These are phyloP conservation scores for Ananas comosus DNA, from an alignment of 176 grass and related monocot genomes.

Conservation along the genomic window DNA sequence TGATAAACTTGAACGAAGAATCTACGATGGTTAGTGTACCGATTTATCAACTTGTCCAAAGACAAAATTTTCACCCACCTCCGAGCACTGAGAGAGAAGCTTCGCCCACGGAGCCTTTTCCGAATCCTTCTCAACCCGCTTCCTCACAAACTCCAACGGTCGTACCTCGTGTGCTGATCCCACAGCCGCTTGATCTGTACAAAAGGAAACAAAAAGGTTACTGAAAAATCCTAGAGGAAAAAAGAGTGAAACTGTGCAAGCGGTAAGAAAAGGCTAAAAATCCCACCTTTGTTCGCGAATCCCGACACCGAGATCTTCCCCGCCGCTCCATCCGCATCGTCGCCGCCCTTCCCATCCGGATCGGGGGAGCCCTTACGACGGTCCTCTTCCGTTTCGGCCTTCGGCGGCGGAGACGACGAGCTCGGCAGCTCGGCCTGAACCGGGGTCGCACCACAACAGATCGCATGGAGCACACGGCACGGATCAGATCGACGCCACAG, in stretches of 20 bases:
- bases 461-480: slow-evolving; percentile 27
- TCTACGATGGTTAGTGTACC: background rate
- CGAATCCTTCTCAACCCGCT: slow-evolving; percentile 26
- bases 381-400: background rate
- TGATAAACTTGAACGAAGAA: background rate
- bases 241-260: background rate
- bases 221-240: background rate
- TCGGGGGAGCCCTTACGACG: background rate
- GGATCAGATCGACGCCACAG: slow-evolving; percentile 20
- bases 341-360: background rate
- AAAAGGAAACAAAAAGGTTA: background rate
- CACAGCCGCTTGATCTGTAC: slow-evolving; percentile 15
- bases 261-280: slow-evolving; percentile 6
- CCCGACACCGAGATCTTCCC: background rate
- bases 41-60: slow-evolving; percentile 10
- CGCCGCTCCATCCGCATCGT: slow-evolving; percentile 24
- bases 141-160: slow-evolving; percentile 3
- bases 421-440: slow-evolving; percentile 31
- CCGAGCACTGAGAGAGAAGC: slow-evolving; percentile 75
- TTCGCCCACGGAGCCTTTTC: slow-evolving; percentile 63
- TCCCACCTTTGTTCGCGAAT: background rate
- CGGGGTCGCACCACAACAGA: slow-evolving; percentile 18
- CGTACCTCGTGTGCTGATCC: slow-evolving; percentile 16
- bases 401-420: slow-evolving; percentile 20
- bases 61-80: slow-evolving; percentile 28